Evolutionary conservation across 2,329 filamentous ascomycete genomes (phyloP).

Genomic region (Fusarium azukiicola): DNA sequence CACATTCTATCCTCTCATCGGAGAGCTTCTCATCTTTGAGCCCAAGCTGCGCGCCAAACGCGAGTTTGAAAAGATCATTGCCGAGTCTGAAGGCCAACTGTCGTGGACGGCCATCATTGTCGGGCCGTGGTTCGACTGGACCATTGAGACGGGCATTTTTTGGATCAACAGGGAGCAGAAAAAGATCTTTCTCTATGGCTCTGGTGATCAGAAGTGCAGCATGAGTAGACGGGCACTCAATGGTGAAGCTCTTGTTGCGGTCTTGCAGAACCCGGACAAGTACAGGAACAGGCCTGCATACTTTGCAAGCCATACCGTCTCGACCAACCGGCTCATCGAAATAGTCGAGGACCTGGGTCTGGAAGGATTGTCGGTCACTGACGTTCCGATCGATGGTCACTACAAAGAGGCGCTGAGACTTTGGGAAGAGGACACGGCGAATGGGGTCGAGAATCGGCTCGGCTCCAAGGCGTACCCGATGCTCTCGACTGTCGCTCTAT

Average conservation of each 20-base stretch:
- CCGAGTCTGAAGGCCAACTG: background rate
- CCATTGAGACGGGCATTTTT: background rate
- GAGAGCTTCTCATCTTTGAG: slow-evolving; percentile 4
- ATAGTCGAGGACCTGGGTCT: slow-evolving; percentile 14
- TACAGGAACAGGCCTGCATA: slow-evolving; percentile 34
- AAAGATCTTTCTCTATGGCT: slow-evolving; percentile 15
- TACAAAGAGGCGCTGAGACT: slow-evolving; percentile 13
- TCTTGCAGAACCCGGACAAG: slow-evolving; percentile 19
- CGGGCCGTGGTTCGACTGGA: slow-evolving; percentile 14
- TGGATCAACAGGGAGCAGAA: slow-evolving; percentile 5
- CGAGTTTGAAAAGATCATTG: background rate
- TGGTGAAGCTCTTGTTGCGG: slow-evolving; percentile 29
- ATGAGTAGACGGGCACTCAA: slow-evolving; percentile 32
- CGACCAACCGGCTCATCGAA: slow-evolving; percentile 25
- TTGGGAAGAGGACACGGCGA: slow-evolving; percentile 30
- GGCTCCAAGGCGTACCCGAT: slow-evolving; percentile 22
- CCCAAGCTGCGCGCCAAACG: background rate
- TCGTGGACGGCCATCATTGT: background rate
- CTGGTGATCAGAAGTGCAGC: slow-evolving; percentile 32
- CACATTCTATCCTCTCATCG: background rate
- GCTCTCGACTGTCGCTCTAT: slow-evolving; percentile 21
- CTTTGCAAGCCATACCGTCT: slow-evolving; percentile 34
- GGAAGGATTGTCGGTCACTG: slow-evolving; percentile 14
- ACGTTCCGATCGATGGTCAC: slow-evolving; percentile 1
- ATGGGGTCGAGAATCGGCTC: slow-evolving; percentile 28